These are phyloP conservation scores for Santalum album DNA, from an alignment of 164 flowering plant species.

Conservation along the genomic window DNA sequence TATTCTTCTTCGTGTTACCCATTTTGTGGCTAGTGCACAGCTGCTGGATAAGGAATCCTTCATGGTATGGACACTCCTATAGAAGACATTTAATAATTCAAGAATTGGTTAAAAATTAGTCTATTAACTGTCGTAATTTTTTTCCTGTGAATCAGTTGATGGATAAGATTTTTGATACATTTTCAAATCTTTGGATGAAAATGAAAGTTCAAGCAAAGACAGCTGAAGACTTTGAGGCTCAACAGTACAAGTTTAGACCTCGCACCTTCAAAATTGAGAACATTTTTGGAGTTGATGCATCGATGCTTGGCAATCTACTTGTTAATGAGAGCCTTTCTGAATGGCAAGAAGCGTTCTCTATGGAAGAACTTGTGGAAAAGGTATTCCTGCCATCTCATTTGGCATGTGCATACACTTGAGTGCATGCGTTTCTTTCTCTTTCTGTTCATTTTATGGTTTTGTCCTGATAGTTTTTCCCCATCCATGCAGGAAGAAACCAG, in stretches of 20 bases:
- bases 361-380: constrained; percentile 27
- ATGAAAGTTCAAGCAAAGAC: constrained; percentile 48
- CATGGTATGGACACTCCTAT: constrained; percentile 25
- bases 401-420: background rate
- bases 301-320: constrained; percentile 27
- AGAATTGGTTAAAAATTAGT: too few species aligned
- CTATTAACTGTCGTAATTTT: background rate
- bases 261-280: constrained; percentile 55
- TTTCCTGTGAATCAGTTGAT: constrained; percentile 35
- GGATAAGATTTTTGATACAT: constrained; percentile 45
- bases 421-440: background rate
- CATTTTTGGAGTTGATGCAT: constrained; percentile 54
- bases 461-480: background rate
- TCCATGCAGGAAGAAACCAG: constrained; percentile 22
- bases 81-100: background rate
- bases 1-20: constrained; percentile 39
- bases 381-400: constrained; percentile 18
- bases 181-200: constrained; percentile 58
- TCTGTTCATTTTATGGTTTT: background rate
- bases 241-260: constrained; percentile 59
- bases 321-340: constrained; percentile 43
- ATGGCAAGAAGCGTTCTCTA: constrained; percentile 63
- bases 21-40: constrained; percentile 29
- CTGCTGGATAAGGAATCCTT: constrained; percentile 49
- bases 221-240: constrained; percentile 37